Percentiles rank a stretch among this genome's conserved stretches.
Evolutionary conservation across 2,329 filamentous ascomycete species (phyloP).

Genomic region (Hypoxylon sp.): DNA sequence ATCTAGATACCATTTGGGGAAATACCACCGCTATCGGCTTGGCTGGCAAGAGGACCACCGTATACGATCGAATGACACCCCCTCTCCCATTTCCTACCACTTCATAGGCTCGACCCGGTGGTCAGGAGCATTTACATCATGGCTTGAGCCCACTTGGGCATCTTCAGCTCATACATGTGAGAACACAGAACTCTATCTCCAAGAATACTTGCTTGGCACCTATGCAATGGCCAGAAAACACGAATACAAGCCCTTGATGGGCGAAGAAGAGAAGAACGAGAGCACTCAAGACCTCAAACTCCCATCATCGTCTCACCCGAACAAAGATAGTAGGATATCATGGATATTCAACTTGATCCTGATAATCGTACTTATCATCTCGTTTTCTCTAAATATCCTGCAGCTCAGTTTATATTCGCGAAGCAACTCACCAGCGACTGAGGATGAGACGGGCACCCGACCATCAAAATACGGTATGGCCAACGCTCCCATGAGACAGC

Average conservation of each 20-base stretch:
- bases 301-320: neutral
- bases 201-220: neutral
- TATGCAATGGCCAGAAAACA: constrained; percentile 10
- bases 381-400: constrained; percentile 10
- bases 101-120: neutral
- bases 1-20: neutral
- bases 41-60: neutral
- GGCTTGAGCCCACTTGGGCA: neutral
- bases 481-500: neutral
- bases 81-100: neutral
- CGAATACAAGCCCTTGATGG: constrained; percentile 14
- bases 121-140: neutral
- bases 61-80: neutral
- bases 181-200: too few relatives aligned
- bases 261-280: constrained; percentile 10
- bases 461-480: constrained; percentile 1
- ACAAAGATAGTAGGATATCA: neutral
- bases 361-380: neutral
- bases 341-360: neutral
- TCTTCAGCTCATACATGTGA: too few relatives aligned
- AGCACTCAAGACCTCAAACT: constrained; percentile 1
- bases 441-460: neutral
- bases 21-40: neutral
- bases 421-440: neutral
- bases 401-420: constrained; percentile 8